Conservation (phyloP, 495 filamentous ascomycete species). For the Neohortaea acidophila region DNA sequence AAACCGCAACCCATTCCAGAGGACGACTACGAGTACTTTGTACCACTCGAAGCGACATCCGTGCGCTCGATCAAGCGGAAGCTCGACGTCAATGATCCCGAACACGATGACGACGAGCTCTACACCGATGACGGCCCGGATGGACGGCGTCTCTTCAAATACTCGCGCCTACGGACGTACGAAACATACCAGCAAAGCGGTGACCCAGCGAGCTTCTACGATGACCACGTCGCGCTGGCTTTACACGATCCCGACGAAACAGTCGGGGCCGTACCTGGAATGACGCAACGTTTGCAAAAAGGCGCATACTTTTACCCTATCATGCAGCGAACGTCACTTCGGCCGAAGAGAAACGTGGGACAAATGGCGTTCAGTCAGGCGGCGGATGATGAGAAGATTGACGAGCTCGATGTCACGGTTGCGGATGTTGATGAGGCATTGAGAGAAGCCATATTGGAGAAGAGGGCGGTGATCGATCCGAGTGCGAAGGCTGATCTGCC, state of each 20-base stretch:
- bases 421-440: slow-evolving; percentile 41
- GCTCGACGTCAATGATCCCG: slow-evolving; percentile 53
- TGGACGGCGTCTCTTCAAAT: slow-evolving; percentile 45
- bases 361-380: slow-evolving; percentile 35
- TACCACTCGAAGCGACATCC: slow-evolving; percentile 41
- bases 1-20: slow-evolving; percentile 44
- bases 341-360: slow-evolving; percentile 41
- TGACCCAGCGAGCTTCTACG: slow-evolving; percentile 36
- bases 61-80: slow-evolving; percentile 52
- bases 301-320: slow-evolving; percentile 88
- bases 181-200: slow-evolving; percentile 59
- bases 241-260: slow-evolving; percentile 49
- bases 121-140: slow-evolving; percentile 38
- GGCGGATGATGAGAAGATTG: slow-evolving; percentile 27
- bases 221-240: slow-evolving; percentile 41
- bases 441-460: slow-evolving; percentile 7
- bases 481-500: slow-evolving; percentile 1
- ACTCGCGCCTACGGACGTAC: slow-evolving; percentile 65
- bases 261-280: slow-evolving; percentile 27
- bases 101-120: slow-evolving; percentile 48
- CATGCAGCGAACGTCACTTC: slow-evolving; percentile 48
- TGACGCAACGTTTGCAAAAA: slow-evolving; percentile 34
- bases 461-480: slow-evolving; percentile 10
- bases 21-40: slow-evolving; percentile 70
- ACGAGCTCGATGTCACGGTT: slow-evolving; percentile 40